Percentiles rank a stretch among this genome's conserved stretches.
Conservation (phyloP, 805 yeast species). For the Danielozyma ontarioensis region DNA sequence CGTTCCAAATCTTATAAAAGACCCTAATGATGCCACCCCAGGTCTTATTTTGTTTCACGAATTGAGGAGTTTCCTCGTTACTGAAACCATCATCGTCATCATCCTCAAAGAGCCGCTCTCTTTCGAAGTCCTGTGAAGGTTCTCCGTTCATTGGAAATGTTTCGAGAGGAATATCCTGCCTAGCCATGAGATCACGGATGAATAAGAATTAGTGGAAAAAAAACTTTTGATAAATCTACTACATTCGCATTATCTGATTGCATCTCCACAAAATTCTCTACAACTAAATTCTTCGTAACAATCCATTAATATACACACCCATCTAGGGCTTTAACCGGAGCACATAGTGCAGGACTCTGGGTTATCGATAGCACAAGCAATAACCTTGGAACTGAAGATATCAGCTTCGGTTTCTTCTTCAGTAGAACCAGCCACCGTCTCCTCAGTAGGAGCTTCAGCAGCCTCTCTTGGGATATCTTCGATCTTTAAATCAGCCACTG, state of each 20-base stretch:
- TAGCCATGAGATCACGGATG: too few species aligned
- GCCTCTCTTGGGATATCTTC: slow-evolving; percentile 8
- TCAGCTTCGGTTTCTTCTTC: slow-evolving; percentile 51
- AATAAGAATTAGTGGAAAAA: too few species aligned
- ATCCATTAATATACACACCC: slow-evolving; percentile 5
- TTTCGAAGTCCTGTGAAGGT: neutral
- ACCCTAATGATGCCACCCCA: slow-evolving; percentile 9
- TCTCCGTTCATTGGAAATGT: too few species aligned
- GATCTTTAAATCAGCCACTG: slow-evolving; percentile 42
- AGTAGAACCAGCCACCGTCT: slow-evolving; percentile 7
- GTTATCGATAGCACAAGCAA: slow-evolving; percentile 95
- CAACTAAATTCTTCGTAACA: too few species aligned
- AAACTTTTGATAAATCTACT: too few species aligned
- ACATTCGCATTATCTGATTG: too few species aligned
- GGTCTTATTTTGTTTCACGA: slow-evolving; percentile 1
- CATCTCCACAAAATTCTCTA: too few species aligned
- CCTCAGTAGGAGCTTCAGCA: neutral
- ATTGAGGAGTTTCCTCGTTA: neutral
- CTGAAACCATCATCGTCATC: neutral
- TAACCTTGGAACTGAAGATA: slow-evolving; percentile 86
- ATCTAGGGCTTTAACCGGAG: slow-evolving; percentile 67
- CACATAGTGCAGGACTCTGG: slow-evolving; percentile 99
- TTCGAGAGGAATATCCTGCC: too few species aligned
- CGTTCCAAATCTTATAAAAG: slow-evolving; percentile 44
- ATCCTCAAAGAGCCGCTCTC: neutral